A percentile compares a stretch with the other conserved stretches of the same genome.
Evolutionary conservation across 2,329 filamentous ascomycete genomes (phyloP).

Genomic region (Botrytis pseudocinerea): DNA sequence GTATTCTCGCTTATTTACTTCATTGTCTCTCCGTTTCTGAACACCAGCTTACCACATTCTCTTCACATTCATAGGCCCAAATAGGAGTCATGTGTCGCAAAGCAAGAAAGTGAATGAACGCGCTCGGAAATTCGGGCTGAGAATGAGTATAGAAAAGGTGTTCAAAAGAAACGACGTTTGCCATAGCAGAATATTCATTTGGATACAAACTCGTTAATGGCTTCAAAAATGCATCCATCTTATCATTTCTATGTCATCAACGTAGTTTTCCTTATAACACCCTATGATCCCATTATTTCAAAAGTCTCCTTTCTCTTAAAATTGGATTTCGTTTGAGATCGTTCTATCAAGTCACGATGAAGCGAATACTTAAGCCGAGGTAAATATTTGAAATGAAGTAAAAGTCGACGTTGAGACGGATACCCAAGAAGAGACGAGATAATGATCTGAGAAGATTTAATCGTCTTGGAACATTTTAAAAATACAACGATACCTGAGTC

Average conservation of each 20-base stretch:
- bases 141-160: not conserved
- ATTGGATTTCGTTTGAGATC: not conserved
- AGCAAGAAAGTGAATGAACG: not conserved
- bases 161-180: too few relatives aligned
- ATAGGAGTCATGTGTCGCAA: conserved; percentile 6
- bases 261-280: not conserved
- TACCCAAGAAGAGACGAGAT: not conserved
- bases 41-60: not conserved
- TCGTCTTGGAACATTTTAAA: too few relatives aligned
- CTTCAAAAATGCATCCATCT: not conserved
- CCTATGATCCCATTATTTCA: not conserved
- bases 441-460: not conserved
- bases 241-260: not conserved
- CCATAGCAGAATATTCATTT: not conserved
- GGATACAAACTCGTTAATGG: not conserved
- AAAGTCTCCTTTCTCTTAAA: not conserved
- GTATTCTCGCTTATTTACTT: not conserved
- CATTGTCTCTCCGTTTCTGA: too few relatives aligned
- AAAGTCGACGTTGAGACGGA: not conserved
- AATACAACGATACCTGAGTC: not conserved
- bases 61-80: not conserved
- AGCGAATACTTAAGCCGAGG: not conserved
- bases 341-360: not conserved
- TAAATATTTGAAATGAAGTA: not conserved
- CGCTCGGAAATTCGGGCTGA: too few relatives aligned